Evolutionary conservation across 441 rosid species (phyloP).

Genomic region (Pelargonium fulgidum): DNA sequence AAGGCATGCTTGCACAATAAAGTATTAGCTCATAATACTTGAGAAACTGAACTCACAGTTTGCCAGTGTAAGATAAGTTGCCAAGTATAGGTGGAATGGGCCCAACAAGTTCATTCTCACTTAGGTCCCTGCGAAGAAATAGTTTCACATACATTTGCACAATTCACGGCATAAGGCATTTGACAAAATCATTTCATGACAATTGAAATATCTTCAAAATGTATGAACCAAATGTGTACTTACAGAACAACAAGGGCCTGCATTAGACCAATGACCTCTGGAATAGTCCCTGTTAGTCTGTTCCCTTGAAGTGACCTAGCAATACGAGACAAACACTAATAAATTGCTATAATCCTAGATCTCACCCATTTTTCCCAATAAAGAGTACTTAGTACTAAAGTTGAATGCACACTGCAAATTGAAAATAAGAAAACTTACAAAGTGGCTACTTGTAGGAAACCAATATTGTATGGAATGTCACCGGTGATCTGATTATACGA

Average conservation of each 20-base stretch:
- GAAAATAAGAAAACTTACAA: conserved; percentile 40
- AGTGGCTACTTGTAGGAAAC: conserved; percentile 49
- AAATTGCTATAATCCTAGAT: neutral
- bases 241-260: conserved; percentile 95
- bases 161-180: neutral
- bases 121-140: conserved; percentile 51
- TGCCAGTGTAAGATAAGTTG: conserved; percentile 76
- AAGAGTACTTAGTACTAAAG: too few species aligned
- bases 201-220: neutral
- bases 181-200: neutral
- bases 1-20: too few species aligned
- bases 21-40: neutral
- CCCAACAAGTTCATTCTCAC: conserved; percentile 77
- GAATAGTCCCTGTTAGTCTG: conserved; percentile 64
- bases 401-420: too few species aligned
- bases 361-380: too few species aligned
- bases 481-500: conserved; percentile 78
- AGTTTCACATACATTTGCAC: neutral
- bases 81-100: conserved; percentile 82
- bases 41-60: conserved; percentile 45
- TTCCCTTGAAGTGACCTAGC: conserved; percentile 92
- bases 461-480: conserved; percentile 79
- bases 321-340: neutral
- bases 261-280: conserved; percentile 85
- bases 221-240: conserved; percentile 19